A percentile compares a stretch with the other conserved stretches of the same genome.
Evolutionary conservation across 257 asterid species (phyloP).

Genomic region (Solanum pimpinellifolium): DNA sequence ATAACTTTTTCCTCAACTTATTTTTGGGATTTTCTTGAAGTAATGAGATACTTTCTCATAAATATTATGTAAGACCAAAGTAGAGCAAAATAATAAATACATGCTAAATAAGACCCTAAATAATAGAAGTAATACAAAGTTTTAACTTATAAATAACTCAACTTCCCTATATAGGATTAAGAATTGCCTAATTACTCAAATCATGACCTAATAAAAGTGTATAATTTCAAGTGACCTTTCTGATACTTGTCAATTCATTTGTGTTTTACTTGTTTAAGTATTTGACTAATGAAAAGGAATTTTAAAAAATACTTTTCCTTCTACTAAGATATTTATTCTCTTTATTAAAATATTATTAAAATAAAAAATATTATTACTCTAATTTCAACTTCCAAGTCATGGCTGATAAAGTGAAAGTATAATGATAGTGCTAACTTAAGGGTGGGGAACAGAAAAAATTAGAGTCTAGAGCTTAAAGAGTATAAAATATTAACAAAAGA

Average conservation of each 20-base stretch:
- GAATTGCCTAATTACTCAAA: neutral
- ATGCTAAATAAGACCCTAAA: neutral
- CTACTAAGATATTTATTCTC: neutral
- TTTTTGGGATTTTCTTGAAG: neutral
- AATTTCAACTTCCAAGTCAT: neutral
- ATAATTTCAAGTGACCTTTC: neutral
- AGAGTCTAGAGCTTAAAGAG: too few relatives aligned
- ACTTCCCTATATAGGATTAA: neutral
- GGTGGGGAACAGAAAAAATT: neutral
- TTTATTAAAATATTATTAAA: neutral
- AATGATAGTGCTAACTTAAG: neutral
- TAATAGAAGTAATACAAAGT: neutral
- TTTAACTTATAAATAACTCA: neutral
- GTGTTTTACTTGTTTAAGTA: neutral
- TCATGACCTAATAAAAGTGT: neutral
- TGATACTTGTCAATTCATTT: neutral
- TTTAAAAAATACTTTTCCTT: neutral
- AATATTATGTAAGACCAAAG: neutral
- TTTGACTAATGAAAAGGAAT: neutral
- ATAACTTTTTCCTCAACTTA: neutral
- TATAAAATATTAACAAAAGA: too few relatives aligned
- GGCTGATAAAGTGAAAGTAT: neutral
- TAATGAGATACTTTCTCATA: neutral
- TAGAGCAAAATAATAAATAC: neutral
- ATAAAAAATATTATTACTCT: too few relatives aligned